These are phyloP conservation scores for Phaeotremella skinneri DNA, from an alignment of 768 basidiomycete species.

Conservation along the genomic window DNA sequence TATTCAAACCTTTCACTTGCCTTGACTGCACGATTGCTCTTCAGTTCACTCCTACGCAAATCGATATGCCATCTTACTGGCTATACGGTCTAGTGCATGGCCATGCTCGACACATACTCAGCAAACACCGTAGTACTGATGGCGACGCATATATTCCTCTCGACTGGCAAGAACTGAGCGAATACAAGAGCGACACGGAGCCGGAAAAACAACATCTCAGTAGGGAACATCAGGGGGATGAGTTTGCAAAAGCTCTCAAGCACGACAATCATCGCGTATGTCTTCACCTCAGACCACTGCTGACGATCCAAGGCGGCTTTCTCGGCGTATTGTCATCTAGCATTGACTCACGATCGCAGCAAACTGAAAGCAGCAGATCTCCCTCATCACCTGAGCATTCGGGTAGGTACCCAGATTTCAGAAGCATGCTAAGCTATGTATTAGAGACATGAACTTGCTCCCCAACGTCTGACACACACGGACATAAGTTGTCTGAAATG, in stretches of 20 bases:
- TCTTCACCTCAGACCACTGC: neutral
- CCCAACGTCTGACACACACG: neutral
- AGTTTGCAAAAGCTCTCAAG: neutral
- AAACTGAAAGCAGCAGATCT: neutral
- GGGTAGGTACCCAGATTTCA: neutral
- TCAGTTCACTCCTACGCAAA: too few species aligned
- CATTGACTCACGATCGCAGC: neutral
- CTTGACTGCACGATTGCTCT: too few species aligned
- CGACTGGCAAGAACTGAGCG: neutral
- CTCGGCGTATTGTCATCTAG: neutral
- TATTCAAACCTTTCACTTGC: too few species aligned
- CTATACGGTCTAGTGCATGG: neutral
- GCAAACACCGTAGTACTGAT: neutral
- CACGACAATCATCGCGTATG: constrained; percentile 11
- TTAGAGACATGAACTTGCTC: neutral
- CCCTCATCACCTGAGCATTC: neutral
- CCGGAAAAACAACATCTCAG: neutral
- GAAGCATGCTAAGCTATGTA: neutral
- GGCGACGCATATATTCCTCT: neutral
- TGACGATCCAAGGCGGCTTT: neutral
- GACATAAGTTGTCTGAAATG: constrained; percentile 1
- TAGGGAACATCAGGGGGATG: constrained; percentile 5
- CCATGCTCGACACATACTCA: neutral
- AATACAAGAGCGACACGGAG: neutral
- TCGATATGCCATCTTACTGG: neutral